Evolutionary conservation across 2,329 filamentous ascomycete species (phyloP).

Genomic region (Fusarium sp.): DNA sequence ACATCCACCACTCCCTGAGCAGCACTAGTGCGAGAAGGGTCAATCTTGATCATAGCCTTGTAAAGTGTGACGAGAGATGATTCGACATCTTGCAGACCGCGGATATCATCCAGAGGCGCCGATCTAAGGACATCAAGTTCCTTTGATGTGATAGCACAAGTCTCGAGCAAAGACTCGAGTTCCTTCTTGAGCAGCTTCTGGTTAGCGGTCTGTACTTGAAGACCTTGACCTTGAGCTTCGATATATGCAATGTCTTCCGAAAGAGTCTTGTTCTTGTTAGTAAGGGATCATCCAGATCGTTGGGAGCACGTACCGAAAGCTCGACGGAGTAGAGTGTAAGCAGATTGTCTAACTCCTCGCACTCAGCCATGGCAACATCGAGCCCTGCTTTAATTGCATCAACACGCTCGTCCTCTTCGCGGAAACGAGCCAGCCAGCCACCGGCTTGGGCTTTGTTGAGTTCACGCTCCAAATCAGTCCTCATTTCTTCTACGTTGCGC

Average conservation of each 20-base stretch:
- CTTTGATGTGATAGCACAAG: constrained; percentile 86
- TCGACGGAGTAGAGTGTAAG: constrained; percentile 96
- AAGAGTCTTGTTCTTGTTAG: constrained; percentile 72
- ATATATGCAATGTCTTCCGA: constrained; percentile 98
- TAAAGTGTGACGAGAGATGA: constrained; percentile 82
- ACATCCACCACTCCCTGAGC: constrained; percentile 62
- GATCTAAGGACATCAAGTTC: constrained; percentile 76
- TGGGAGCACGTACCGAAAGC: constrained; percentile 74
- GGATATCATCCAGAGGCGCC: constrained; percentile 76
- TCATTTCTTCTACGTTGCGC: constrained; percentile 82
- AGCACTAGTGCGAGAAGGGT: constrained; percentile 76
- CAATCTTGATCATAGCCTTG: constrained; percentile 93
- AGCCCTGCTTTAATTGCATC: constrained; percentile 87
- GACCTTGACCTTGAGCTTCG: constrained; percentile 94
- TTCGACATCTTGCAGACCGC: constrained; percentile 83
- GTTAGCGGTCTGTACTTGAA: constrained; percentile 97
- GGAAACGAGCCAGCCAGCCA: constrained; percentile 85
- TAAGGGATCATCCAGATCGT: not conserved
- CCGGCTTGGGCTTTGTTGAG: constrained; percentile 91
- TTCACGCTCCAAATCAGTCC: constrained; percentile 85
- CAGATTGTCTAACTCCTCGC: constrained; percentile 94
- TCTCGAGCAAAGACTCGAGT: constrained; percentile 87
- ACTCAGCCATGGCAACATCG: constrained; percentile 91
- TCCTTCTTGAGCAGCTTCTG: constrained; percentile 94
- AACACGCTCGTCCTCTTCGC: constrained; percentile 91